A percentile compares a stretch with the other conserved stretches of the same genome.
Conservation (phyloP, 345 rosid species). For the Murraya koenigii region DNA sequence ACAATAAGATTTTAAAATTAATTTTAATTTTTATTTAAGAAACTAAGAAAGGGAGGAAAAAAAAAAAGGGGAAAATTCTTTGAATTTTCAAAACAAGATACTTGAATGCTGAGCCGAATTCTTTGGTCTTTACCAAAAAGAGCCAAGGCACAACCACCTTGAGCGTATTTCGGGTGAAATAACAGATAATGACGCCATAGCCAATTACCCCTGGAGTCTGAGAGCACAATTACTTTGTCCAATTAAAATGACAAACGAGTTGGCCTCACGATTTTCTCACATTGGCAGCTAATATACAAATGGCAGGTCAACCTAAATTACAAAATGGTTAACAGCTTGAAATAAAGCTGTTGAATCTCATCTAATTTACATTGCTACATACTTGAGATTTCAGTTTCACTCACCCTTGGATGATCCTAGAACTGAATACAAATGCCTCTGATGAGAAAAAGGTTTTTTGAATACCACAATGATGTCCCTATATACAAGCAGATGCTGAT, state of each 20-base stretch:
- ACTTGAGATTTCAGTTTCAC: not conserved
- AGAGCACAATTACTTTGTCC: not conserved
- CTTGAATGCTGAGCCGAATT: not conserved
- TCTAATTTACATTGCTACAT: not conserved
- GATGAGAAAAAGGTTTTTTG: not conserved
- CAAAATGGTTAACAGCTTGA: not conserved
- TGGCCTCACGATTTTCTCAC: too few relatives aligned
- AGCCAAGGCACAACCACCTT: slow-evolving; percentile 9
- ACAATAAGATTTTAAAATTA: too few relatives aligned
- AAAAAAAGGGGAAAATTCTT: too few relatives aligned
- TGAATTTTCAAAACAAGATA: slow-evolving; percentile 8
- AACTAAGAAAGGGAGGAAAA: too few relatives aligned
- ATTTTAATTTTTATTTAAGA: too few relatives aligned
- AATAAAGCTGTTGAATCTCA: not conserved
- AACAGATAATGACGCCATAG: slow-evolving; percentile 1
- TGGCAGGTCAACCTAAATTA: not conserved
- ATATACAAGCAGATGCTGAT: not conserved
- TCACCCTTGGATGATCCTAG: not conserved
- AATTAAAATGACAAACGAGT: not conserved
- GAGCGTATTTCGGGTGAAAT: not conserved
- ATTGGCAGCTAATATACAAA: not conserved
- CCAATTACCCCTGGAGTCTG: not conserved
- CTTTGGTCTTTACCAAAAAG: not conserved
- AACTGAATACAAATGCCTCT: not conserved
- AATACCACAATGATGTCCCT: too few relatives aligned